phyloP scores from a whole-genome alignment of 495 filamentous ascomycete genomes.

The Aspergillus campestris region DNA sequence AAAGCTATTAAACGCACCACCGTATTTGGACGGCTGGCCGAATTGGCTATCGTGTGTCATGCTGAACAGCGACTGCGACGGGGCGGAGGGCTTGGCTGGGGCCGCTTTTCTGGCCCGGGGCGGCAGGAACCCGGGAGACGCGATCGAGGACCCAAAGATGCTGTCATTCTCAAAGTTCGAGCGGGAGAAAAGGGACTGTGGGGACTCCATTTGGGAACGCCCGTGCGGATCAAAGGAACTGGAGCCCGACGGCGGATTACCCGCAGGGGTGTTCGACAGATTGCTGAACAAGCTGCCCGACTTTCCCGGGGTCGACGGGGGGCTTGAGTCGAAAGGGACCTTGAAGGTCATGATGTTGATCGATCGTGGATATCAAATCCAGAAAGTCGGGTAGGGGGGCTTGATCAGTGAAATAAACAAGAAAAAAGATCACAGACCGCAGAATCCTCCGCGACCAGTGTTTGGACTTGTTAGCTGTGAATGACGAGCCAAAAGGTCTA shows the following conservation, averaged over 20 bases:
- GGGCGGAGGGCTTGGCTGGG: constrained; percentile 16
- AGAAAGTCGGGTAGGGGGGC: not conserved
- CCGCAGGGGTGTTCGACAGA: constrained; percentile 71
- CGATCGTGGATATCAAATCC: not conserved
- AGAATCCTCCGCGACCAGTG: too few relatives aligned
- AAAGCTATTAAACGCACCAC: constrained; percentile 20
- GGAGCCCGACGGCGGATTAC: constrained; percentile 58
- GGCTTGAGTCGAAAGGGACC: constrained; percentile 28
- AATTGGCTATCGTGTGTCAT: constrained; percentile 36
- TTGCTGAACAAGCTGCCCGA: constrained; percentile 35
- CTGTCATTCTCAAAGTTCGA: constrained; percentile 37
- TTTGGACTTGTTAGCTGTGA: too few relatives aligned
- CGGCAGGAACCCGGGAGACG: constrained; percentile 27
- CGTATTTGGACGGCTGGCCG: constrained; percentile 27
- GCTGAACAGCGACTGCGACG: constrained; percentile 27
- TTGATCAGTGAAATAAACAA: not conserved
- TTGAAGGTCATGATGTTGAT: constrained; percentile 30
- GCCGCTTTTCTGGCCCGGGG: constrained; percentile 23
- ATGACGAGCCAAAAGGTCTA: too few relatives aligned
- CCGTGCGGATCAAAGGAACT: constrained; percentile 69
- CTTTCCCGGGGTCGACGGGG: constrained; percentile 37
- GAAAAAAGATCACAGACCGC: not conserved
- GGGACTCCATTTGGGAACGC: constrained; percentile 30
- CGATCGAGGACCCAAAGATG: constrained; percentile 36
- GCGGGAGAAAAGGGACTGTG: constrained; percentile 30